Base-by-base conservation (phyloP, 139 green algal genomes). In the Chlamydomonas asymmetrica region DNA sequence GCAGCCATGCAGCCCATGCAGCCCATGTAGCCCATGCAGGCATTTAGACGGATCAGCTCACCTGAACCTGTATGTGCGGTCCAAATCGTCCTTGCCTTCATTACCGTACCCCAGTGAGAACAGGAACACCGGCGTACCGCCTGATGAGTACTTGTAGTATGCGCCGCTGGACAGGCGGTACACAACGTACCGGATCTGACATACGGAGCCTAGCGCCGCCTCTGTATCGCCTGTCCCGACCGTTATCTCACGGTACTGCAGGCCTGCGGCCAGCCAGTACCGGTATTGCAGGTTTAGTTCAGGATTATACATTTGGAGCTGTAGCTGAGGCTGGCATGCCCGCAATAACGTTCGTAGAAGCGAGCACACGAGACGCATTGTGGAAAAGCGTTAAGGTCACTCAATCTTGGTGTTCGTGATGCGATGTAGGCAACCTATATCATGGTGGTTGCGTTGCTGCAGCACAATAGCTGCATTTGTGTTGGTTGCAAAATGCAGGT, bases 71-170 rank as follows among this genome's bases (percentile, higher is more conserved):
- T 89, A 90, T 2, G 68, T 85, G 20, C 71, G 61, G 23, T 75
- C 82, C 23, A 87, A 48, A 45, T 92, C 87, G 63, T 89, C 81
- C 64, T 84, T 81, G 40, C 85, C 86, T 62, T 94, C 86, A 37
- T 81, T 81, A 0, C 88, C 89, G 63, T 91, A 91, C 7, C 89
- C 89, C 22, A 87, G 60, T 20, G 78, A 73, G 45, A 64, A 94
- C 71, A 94, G 65, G 66, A 88, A 84, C 16, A 94, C 82, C n/a
- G 89, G 87, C 2, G 84, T 94, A n/a, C 88, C 89, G 23, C 84
- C 89, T 59, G 74, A 78, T n/a, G 60, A 82, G 75, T 94, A 91
- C 75, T 75, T 91, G 80, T 90, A 92, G 68, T 94, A 92, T 8
- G 82, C 89, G 1, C 89, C 87, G 3, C 71, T 83, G n/a, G 81